Evolutionary conservation across 495 filamentous ascomycete genomes (phyloP).

Genomic region (Copromyces sp.): DNA sequence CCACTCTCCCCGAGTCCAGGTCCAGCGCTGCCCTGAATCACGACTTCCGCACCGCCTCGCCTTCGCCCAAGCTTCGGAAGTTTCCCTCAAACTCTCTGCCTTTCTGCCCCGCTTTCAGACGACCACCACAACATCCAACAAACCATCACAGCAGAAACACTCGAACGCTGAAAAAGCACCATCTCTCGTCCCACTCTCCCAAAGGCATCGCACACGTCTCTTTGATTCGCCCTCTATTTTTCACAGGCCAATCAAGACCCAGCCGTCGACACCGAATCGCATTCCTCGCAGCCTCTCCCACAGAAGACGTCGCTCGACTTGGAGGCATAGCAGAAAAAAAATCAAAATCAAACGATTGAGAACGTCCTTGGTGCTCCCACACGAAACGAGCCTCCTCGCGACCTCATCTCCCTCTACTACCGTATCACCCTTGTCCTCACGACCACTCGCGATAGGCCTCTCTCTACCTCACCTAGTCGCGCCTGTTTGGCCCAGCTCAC

Average conservation of each 20-base stretch:
- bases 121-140: not conserved
- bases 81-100: conserved; percentile 1
- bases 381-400: not conserved
- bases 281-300: not conserved
- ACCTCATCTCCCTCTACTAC: not conserved
- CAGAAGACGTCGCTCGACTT: not conserved
- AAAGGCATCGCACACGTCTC: not conserved
- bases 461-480: not conserved
- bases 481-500: not conserved
- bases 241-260: not conserved
- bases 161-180: not conserved
- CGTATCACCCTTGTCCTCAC: not conserved
- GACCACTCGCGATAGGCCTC: not conserved
- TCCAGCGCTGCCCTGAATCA: not conserved
- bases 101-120: not conserved
- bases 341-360: not conserved
- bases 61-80: not conserved
- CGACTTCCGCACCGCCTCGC: not conserved
- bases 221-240: not conserved
- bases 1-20: not conserved
- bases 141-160: not conserved
- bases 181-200: not conserved
- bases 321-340: not conserved
- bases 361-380: not conserved
- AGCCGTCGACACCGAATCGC: not conserved